Evolutionary conservation across 2,329 filamentous ascomycete genomes (phyloP).

Genomic region (Colletotrichum limetticola): DNA sequence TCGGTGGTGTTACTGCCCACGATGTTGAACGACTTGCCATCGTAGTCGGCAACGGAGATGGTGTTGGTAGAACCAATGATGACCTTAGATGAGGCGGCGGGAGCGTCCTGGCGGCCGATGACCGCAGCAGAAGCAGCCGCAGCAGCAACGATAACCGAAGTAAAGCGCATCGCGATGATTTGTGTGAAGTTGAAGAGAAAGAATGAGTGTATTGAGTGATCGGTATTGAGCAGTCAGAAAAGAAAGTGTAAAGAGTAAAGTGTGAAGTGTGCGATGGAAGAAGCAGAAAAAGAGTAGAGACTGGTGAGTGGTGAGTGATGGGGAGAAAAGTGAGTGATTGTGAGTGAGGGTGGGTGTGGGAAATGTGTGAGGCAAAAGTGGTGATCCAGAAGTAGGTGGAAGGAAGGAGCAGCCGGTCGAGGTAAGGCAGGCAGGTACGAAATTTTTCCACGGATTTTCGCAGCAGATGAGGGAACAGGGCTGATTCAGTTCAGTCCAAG

Average conservation of each 20-base stretch:
- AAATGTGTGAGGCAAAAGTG: not conserved
- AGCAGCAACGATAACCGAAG: constrained; percentile 15
- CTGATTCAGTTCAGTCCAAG: not conserved
- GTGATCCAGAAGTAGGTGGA: not conserved
- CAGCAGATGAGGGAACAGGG: not conserved
- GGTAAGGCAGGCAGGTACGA: not conserved
- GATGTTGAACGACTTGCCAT: constrained; percentile 51
- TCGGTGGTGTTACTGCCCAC: constrained; percentile 34
- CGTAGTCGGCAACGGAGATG: constrained; percentile 54
- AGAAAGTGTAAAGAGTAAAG: not conserved
- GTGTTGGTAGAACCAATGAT: constrained; percentile 53
- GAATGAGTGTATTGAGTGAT: not conserved
- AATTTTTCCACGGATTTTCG: not conserved
- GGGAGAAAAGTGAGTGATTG: not conserved
- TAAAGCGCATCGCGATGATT: constrained; percentile 23
- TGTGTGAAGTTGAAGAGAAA: not conserved
- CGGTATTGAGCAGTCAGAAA: not conserved
- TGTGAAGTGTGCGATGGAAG: not conserved
- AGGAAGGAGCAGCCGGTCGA: not conserved
- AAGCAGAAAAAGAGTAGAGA: not conserved
- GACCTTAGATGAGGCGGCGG: constrained; percentile 41
- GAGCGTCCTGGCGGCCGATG: constrained; percentile 16
- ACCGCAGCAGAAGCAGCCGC: constrained; percentile 27
- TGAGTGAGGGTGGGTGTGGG: not conserved
- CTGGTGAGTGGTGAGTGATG: not conserved